Evolutionary conservation across 805 yeast genomes (phyloP).

Genomic region (Wickerhamiella alocasiicola): DNA sequence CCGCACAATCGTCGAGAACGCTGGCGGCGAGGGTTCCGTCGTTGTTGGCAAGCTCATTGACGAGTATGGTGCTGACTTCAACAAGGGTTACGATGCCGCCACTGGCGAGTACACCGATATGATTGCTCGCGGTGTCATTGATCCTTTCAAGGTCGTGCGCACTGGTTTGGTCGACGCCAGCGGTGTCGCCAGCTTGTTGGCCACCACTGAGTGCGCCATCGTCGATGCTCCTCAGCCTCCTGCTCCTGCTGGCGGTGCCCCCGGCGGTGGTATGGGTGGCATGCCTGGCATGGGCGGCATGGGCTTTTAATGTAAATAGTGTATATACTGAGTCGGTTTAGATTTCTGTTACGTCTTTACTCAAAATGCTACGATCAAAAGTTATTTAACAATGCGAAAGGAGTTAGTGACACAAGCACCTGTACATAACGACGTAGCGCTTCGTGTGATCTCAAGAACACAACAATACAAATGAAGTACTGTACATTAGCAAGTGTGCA

Average conservation of each 20-base stretch:
- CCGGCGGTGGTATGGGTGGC: conserved; percentile 48
- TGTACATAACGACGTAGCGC: too few species aligned
- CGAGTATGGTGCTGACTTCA: conserved; percentile 55
- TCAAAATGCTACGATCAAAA: too few species aligned
- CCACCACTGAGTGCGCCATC: conserved; percentile 97
- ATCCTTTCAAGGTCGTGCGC: conserved; percentile 96
- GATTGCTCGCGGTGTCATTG: conserved; percentile 94
- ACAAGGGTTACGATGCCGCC: conserved; percentile 82
- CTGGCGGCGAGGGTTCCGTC: conserved; percentile 96
- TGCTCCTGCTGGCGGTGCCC: conserved; percentile 43
- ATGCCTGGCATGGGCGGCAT: conserved; percentile 46
- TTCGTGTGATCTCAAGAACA: too few species aligned
- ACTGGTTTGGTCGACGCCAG: conserved; percentile 92
- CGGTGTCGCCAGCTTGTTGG: conserved; percentile 93
- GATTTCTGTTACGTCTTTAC: neutral
- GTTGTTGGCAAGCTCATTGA: conserved; percentile 75
- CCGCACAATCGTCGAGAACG: conserved; percentile 86
- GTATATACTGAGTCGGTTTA: neutral
- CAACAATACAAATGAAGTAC: too few species aligned
- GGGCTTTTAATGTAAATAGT: conserved; percentile 17
- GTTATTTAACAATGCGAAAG: too few species aligned
- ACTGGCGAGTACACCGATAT: conserved; percentile 90
- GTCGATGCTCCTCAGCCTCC: conserved; percentile 82
- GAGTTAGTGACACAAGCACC: too few species aligned
- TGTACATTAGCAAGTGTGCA: too few species aligned